Evolutionary conservation across 2,329 filamentous ascomycete species (phyloP).

Genomic region (Pyrenochaeta sp.): DNA sequence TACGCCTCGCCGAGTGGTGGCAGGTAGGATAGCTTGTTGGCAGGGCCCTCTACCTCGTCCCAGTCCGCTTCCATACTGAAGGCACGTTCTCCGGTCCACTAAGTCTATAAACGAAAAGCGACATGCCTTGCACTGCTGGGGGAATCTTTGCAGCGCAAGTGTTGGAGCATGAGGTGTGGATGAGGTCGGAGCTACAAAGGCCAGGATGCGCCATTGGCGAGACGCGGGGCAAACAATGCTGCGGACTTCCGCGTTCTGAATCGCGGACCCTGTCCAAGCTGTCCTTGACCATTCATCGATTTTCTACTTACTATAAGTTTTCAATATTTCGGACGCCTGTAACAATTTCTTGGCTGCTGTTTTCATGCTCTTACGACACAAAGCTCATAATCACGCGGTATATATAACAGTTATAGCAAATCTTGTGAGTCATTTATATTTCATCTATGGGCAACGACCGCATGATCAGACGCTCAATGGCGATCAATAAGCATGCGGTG

Average conservation of each 20-base stretch:
- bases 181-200: conserved; percentile 31
- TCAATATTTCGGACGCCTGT: no score
- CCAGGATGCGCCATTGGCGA: conserved; percentile 19
- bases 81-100: conserved; percentile 31
- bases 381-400: no score
- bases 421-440: background rate
- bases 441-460: background rate
- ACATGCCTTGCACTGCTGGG: conserved; percentile 38
- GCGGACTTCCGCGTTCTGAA: background rate
- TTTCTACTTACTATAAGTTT: no score
- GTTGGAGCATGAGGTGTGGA: conserved; percentile 20
- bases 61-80: conserved; percentile 61
- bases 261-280: no score
- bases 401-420: no score
- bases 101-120: conserved; percentile 19
- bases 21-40: background rate
- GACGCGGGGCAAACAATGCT: conserved; percentile 17
- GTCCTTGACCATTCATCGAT: no score
- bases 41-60: conserved; percentile 55
- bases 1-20: background rate
- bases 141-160: conserved; percentile 27
- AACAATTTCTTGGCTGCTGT: no score
- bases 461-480: background rate
- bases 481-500: background rate
- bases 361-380: no score